phyloP scores from a whole-genome alignment of 192 early-diverging fungal genomes.

The Tieghemiomyces parasiticus region DNA sequence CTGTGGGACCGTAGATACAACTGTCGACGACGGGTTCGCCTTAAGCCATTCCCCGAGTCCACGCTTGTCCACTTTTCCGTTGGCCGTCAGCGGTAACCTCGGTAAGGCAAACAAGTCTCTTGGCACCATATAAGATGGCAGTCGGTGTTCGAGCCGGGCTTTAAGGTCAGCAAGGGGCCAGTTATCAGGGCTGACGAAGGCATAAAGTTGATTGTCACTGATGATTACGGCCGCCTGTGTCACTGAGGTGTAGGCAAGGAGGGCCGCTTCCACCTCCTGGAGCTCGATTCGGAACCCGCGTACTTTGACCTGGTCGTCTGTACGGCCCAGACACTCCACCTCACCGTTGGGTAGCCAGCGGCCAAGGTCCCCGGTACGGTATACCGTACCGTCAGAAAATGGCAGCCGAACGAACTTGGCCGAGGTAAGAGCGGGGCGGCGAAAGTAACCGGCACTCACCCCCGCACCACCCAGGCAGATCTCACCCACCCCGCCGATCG shows the following conservation, averaged over 20 bases:
- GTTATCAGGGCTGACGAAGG: conserved; percentile 1
- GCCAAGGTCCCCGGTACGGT: conserved; percentile 21
- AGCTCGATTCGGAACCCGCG: conserved; percentile 22
- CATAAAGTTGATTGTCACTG: neutral
- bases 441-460: conserved; percentile 22
- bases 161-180: neutral
- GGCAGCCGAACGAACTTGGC: conserved; percentile 21
- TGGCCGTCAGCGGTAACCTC: neutral
- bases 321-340: conserved; percentile 18
- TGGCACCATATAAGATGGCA: conserved; percentile 6
- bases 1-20: neutral
- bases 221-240: conserved; percentile 15
- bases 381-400: conserved; percentile 16
- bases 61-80: conserved; percentile 7
- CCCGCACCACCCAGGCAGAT: conserved; percentile 17
- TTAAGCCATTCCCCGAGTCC: neutral
- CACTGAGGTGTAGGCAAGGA: conserved; percentile 14
- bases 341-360: conserved; percentile 19
- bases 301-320: conserved; percentile 25
- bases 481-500: conserved; percentile 21
- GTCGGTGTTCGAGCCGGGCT: neutral
- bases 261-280: conserved; percentile 16
- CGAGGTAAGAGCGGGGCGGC: conserved; percentile 17
- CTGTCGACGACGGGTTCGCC: neutral
- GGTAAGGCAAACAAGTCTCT: neutral